Conservation (phyloP, 768 basidiomycete species). For the Mycena crocata region DNA sequence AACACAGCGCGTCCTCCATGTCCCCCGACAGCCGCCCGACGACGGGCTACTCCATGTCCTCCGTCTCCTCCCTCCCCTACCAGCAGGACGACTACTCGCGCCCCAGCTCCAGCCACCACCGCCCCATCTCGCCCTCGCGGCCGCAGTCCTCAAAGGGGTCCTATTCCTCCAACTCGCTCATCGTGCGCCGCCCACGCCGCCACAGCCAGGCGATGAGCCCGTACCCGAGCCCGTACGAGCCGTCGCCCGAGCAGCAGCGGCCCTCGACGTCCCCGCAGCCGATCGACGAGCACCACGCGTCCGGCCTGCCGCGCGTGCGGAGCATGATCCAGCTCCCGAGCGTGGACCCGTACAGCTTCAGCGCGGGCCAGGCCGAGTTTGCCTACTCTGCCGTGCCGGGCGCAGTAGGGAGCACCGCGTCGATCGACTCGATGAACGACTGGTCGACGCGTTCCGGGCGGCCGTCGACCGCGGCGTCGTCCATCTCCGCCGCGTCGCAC, state of each 20-base stretch:
- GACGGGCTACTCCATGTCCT: constrained; percentile 88
- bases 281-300: constrained; percentile 61
- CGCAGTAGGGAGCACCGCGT: constrained; percentile 54
- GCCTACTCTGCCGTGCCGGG: constrained; percentile 77
- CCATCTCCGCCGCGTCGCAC: constrained; percentile 80
- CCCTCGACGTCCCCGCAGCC: constrained; percentile 81
- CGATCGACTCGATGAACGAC: constrained; percentile 60
- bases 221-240: constrained; percentile 86
- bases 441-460: constrained; percentile 63
- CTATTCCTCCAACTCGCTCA: constrained; percentile 62
- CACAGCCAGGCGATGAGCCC: constrained; percentile 91
- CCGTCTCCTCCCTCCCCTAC: constrained; percentile 81
- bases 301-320: constrained; percentile 75
- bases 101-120: constrained; percentile 79
- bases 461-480: constrained; percentile 83
- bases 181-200: constrained; percentile 75
- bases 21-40: constrained; percentile 90
- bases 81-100: constrained; percentile 83
- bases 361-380: constrained; percentile 80
- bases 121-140: constrained; percentile 75
- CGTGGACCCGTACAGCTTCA: constrained; percentile 76
- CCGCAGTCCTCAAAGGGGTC: constrained; percentile 77
- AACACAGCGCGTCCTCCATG: constrained; percentile 77
- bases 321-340: constrained; percentile 88
- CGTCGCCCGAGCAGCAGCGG: constrained; percentile 67